Evolutionary conservation across 2,329 filamentous ascomycete species (phyloP), one percentile per base, ranked within the genome.

Genomic region (Beauveria pseudobassiana): DNA sequence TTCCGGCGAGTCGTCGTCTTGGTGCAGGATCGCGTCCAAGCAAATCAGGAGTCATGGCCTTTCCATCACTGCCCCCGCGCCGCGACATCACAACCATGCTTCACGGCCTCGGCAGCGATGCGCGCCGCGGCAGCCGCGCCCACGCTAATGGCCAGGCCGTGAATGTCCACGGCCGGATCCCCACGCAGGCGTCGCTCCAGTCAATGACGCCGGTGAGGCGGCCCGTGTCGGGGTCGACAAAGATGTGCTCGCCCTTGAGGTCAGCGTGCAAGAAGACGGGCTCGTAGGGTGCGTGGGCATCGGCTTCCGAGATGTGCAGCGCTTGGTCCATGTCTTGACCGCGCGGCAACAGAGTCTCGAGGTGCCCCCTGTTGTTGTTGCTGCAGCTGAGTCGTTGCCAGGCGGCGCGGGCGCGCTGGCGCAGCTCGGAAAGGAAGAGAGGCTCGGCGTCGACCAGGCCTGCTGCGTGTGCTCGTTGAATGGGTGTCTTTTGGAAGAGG

Each of bases 181-280:
- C 61, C 4, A 59, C 40, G 46, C 46, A 50, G 22, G 61, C 54
- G 20, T 62, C 61, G 61, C 61, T 62, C 61, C 61, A 62, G 48
- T 62, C 61, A 46, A 58, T 58, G 24, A 62, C 54, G 12, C 61
- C 61, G 2, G 53, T 53, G 22, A 62, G 34, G 20, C 16, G 61
- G 26, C 61, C 61, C 26, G 59, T 54, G 18, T 28, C n/a, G 16
- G 28, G 16, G 28, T 62, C 40, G 46, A 58, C 26, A 24, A 62
- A 62, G 30, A 62, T 48, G 28, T 62, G 61, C 42, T 62, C 61
- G 45, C 61, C 61, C 45, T 62, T 62, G 38, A 62, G 28, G 26
- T 62, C 61, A 1, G 61, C 61, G 28, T 62, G 61, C 28, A 58
- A 16, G 5, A 62, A 24, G 7, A 62, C 40, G 16, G 52, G 59